Base-by-base conservation (phyloP, 495 filamentous ascomycete species). In the Penicillium daleae region DNA sequence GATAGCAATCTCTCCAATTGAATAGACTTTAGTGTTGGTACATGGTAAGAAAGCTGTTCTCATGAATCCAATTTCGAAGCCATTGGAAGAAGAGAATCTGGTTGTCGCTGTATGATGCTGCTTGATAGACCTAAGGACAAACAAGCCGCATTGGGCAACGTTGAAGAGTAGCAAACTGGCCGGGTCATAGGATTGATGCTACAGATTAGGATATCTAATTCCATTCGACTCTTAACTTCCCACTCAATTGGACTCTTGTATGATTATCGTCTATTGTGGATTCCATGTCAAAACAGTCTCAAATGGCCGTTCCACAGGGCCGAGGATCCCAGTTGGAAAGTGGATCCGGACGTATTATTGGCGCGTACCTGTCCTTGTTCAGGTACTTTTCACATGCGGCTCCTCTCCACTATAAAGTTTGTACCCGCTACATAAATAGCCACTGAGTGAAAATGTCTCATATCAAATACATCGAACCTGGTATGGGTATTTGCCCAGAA, bases 311-410 rank as follows among this genome's bases (percentile, higher is more conserved):
- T 29, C 44, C 42, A 46, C 42, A 22, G 17, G 49, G 22, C 46
- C 32, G 57, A 52, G 42, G 55, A 49, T 17, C 29, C 31, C 52
- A 61, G 46, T 39, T 29, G 40, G 33, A n/a, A 63, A 67, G 61
- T 59, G 65, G 65, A 56, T 58, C 64, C 60, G 56, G 24, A 5
- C n/a, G 29, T 44, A 40, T 50, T 57, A 65, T 70, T 57, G 65
- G 58, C 24, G 39, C 21, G 60, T 63, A 40, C 64, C 69, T 65
- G 60, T 29, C 51, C 37, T 56, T 61, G 60, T 63, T 24, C 42
- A 35, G 63, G 63, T 71, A 72, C 70, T 60, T 71, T 33, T 59
- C 52, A 57, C 56, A 72, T 68, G 68, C 68, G 56, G 61, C 56
- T 63, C 21, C 60, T 50, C 24, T 46, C 62, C 66, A 72, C 61